A percentile compares a stretch with the other conserved stretches of the same genome.
These are phyloP conservation scores for Hypoxylon sp. DNA, from an alignment of 2,329 filamentous ascomycete species.

Conservation along the genomic window DNA sequence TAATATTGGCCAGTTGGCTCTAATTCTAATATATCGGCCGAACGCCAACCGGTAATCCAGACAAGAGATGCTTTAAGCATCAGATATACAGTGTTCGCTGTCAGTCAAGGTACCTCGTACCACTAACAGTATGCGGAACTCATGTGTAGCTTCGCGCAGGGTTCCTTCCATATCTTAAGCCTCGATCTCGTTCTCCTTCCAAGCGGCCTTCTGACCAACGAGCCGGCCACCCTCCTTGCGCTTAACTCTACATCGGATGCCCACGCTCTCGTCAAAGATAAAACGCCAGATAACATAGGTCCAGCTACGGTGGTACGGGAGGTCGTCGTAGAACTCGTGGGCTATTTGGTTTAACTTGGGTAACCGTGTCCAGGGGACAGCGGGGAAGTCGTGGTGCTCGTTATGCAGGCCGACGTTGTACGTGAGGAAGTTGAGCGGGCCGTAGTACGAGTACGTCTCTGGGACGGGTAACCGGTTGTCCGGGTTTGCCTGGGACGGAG, in stretches of 20 bases:
- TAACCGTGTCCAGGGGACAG: slow-evolving; percentile 92
- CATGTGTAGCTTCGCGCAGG: neutral
- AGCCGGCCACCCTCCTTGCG: slow-evolving; percentile 79
- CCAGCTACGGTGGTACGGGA: slow-evolving; percentile 93
- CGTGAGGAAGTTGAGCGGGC: slow-evolving; percentile 88
- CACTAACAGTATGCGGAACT: neutral
- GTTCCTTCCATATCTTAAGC: slow-evolving; percentile 57
- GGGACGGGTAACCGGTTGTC: slow-evolving; percentile 77
- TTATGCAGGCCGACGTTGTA: slow-evolving; percentile 99
- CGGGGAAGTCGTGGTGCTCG: slow-evolving; percentile 98
- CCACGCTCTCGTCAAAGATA: slow-evolving; percentile 89
- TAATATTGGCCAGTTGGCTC: slow-evolving; percentile 10
- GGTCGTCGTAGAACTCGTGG: slow-evolving; percentile 88
- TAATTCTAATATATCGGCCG: slow-evolving; percentile 14
- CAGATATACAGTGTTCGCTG: slow-evolving; percentile 15
- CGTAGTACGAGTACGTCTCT: slow-evolving; percentile 98
- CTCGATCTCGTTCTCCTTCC: slow-evolving; percentile 79
- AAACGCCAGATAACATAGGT: slow-evolving; percentile 95
- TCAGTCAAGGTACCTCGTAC: neutral
- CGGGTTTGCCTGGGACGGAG: slow-evolving; percentile 67
- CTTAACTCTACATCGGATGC: slow-evolving; percentile 94
- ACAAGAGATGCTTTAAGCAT: slow-evolving; percentile 1
- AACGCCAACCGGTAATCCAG: slow-evolving; percentile 18
- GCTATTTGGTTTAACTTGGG: slow-evolving; percentile 83
- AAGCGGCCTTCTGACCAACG: slow-evolving; percentile 66